Percentiles rank a stretch among this genome's conserved stretches.
phyloP scores from a whole-genome alignment of 257 asterid species.

The Rubia yunnanensis region DNA sequence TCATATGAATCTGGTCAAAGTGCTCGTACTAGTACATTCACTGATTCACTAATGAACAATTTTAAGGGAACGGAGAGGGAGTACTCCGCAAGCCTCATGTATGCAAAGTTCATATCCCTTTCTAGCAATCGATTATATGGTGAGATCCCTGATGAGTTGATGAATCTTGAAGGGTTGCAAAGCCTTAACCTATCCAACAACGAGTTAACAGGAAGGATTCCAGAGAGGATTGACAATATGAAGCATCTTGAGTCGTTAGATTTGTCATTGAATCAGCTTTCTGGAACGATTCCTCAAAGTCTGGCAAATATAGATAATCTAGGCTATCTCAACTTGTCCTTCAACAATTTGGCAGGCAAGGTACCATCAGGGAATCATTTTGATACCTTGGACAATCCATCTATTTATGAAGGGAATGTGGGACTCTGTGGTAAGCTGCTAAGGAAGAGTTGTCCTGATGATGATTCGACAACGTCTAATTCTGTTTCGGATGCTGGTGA shows the following conservation, averaged over 20 bases:
- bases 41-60: not conserved
- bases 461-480: too few relatives aligned
- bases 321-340: not conserved
- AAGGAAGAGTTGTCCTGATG: not conserved
- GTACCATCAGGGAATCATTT: not conserved
- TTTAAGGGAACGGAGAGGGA: not conserved
- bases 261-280: not conserved
- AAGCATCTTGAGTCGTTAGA: not conserved
- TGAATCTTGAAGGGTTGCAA: not conserved
- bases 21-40: not conserved
- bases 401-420: not conserved
- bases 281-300: not conserved
- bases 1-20: not conserved
- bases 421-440: not conserved
- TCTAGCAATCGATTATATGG: not conserved
- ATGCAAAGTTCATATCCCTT: not conserved
- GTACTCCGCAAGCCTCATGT: not conserved
- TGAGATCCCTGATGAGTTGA: not conserved
- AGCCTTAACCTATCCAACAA: not conserved
- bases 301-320: not conserved
- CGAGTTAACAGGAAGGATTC: not conserved
- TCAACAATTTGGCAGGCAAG: not conserved
- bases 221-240: not conserved
- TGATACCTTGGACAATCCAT: not conserved
- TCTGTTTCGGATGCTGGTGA: not conserved